phyloP scores from a whole-genome alignment of 148 eudicot genomes.

The Heliosperma pusillum region DNA sequence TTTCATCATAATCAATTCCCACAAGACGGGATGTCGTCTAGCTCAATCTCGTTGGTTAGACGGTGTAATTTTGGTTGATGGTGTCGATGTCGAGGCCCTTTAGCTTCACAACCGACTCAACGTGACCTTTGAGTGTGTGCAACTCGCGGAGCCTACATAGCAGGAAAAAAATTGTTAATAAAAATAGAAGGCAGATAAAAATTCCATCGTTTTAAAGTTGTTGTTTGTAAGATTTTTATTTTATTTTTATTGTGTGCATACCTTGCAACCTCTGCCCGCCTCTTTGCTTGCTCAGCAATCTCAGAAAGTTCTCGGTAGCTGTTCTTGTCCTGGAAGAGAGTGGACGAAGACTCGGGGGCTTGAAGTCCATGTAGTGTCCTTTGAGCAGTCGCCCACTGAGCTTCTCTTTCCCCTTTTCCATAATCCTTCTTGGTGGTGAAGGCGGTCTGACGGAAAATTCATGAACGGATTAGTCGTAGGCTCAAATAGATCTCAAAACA shows the following conservation, averaged over 20 bases:
- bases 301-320: slow-evolving; percentile 79
- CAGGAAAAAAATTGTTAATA: not conserved
- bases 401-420: slow-evolving; percentile 91
- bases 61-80: slow-evolving; percentile 78
- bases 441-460: slow-evolving; percentile 45
- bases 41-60: slow-evolving; percentile 30
- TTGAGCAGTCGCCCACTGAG: slow-evolving; percentile 94
- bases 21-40: not conserved
- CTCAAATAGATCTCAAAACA: not conserved
- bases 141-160: slow-evolving; percentile 74
- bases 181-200: not conserved
- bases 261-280: slow-evolving; percentile 94
- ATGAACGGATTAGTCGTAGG: not conserved
- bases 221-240: not conserved
- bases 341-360: slow-evolving; percentile 51
- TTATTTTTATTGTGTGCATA: slow-evolving; percentile 11
- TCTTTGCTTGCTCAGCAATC: slow-evolving; percentile 92
- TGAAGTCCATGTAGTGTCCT: slow-evolving; percentile 87
- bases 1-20: slow-evolving; percentile 13
- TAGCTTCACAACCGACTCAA: slow-evolving; percentile 87
- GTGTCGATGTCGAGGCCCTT: slow-evolving; percentile 83
- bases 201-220: too few relatives aligned
- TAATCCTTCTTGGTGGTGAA: slow-evolving; percentile 86
- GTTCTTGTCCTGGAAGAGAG: slow-evolving; percentile 59
- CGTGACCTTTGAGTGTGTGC: slow-evolving; percentile 92